Conservation (phyloP, 805 yeast genomes). For the Middelhovenomyces tepae region DNA sequence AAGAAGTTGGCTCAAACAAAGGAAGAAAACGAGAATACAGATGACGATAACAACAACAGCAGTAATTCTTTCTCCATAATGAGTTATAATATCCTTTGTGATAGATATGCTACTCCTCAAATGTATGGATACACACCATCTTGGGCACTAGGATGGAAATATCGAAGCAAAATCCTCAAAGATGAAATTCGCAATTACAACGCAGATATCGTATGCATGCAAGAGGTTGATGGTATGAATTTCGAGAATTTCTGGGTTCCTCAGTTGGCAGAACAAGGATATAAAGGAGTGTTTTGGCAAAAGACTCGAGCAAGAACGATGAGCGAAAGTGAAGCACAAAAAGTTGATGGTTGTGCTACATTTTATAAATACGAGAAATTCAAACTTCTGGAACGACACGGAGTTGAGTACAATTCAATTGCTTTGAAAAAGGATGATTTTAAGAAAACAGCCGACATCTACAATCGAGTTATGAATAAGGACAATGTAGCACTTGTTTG, state of each 20-base stretch:
- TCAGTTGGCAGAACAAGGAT: conserved; percentile 60
- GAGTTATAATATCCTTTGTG: conserved; percentile 89
- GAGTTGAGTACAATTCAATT: conserved; percentile 64
- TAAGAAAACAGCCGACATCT: conserved; percentile 87
- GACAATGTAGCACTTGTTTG: conserved; percentile 84
- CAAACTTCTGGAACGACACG: conserved; percentile 57
- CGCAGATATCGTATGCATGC: conserved; percentile 74
- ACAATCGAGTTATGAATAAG: conserved; percentile 91
- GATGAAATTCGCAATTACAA: conserved; percentile 47
- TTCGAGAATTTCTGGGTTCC: conserved; percentile 85
- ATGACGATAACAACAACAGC: not conserved
- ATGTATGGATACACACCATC: conserved; percentile 92
- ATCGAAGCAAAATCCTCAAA: conserved; percentile 66
- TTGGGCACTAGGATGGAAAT: conserved; percentile 95
- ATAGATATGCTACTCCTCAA: conserved; percentile 86
- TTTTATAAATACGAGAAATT: conserved; percentile 68
- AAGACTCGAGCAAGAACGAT: conserved; percentile 86
- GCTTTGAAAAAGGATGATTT: conserved; percentile 52
- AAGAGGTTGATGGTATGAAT: conserved; percentile 87
- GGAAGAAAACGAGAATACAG: not conserved
- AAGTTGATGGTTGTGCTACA: conserved; percentile 98
- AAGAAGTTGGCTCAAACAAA: conserved; percentile 1
- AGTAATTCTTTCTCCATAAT: conserved; percentile 56
- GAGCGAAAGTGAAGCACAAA: conserved; percentile 60
- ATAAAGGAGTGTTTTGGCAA: conserved; percentile 71